Evolutionary conservation across 371 early-diverging fungal species (phyloP).

Genomic region (Chytridium lagenaria): DNA sequence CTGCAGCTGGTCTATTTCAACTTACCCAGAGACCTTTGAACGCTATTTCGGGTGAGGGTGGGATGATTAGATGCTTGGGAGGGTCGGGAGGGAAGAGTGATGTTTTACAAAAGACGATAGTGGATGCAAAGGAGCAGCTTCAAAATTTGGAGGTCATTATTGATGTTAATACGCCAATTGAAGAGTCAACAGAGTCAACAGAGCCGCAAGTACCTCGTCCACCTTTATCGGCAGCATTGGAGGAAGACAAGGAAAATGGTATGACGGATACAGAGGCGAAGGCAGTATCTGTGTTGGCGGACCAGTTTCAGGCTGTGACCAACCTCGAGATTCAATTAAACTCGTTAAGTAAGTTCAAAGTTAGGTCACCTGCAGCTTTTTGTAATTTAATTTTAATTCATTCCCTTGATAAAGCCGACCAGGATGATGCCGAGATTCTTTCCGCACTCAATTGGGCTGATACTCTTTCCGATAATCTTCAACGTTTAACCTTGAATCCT

Average conservation of each 20-base stretch:
- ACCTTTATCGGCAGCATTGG: conserved; percentile 20
- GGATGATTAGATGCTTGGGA: conserved; percentile 63
- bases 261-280: conserved; percentile 52
- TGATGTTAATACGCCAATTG: conserved; percentile 17
- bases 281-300: conserved; percentile 59
- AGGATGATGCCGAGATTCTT: conserved; percentile 63
- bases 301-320: conserved; percentile 61
- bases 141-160: not conserved
- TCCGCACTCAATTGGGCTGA: conserved; percentile 71
- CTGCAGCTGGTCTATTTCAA: conserved; percentile 64
- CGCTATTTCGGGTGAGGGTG: conserved; percentile 70
- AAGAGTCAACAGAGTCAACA: no score
- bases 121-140: not conserved
- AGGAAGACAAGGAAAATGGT: conserved; percentile 13
- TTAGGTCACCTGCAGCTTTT: not conserved
- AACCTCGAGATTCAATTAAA: conserved; percentile 68
- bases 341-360: conserved; percentile 58
- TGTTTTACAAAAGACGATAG: not conserved
- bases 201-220: conserved; percentile 7
- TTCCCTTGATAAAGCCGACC: conserved; percentile 32
- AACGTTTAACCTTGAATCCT: conserved; percentile 69
- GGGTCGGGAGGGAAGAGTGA: conserved; percentile 18
- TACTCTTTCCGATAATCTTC: conserved; percentile 66
- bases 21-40: conserved; percentile 78
- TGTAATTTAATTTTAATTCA: conserved; percentile 7